A percentile compares a stretch with the other conserved stretches of the same genome.
Evolutionary conservation across 2,329 filamentous ascomycete species (phyloP).

Genomic region (Nigrograna mackinnonii): DNA sequence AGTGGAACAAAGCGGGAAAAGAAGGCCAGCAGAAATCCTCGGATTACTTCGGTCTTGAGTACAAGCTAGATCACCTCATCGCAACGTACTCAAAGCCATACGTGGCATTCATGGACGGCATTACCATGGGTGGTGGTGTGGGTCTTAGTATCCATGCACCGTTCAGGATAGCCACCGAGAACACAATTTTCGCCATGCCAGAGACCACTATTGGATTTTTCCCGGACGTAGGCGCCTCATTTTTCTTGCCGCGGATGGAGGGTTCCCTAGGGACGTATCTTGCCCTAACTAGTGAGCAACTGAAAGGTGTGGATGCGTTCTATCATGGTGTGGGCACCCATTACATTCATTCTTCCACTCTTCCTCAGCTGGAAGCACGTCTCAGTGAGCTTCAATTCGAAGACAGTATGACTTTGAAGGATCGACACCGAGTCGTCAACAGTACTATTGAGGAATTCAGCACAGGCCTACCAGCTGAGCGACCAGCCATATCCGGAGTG

Average conservation of each 20-base stretch:
- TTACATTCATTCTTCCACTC: slow-evolving; percentile 88
- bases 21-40: slow-evolving; percentile 75
- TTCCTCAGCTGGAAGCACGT: slow-evolving; percentile 80
- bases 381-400: slow-evolving; percentile 87
- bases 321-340: slow-evolving; percentile 94
- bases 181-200: slow-evolving; percentile 96
- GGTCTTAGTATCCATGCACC: slow-evolving; percentile 93
- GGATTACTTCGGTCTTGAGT: slow-evolving; percentile 93
- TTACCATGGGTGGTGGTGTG: slow-evolving; percentile 98
- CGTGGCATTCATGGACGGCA: slow-evolving; percentile 93
- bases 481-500: slow-evolving; percentile 61
- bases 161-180: slow-evolving; percentile 94
- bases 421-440: slow-evolving; percentile 75
- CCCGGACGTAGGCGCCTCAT: slow-evolving; percentile 94
- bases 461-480: slow-evolving; percentile 74
- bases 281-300: slow-evolving; percentile 82
- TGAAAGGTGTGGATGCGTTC: slow-evolving; percentile 83
- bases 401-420: slow-evolving; percentile 68
- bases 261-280: slow-evolving; percentile 89
- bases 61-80: slow-evolving; percentile 93
- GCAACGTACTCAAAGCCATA: slow-evolving; percentile 93
- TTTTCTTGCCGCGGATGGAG: slow-evolving; percentile 90
- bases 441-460: slow-evolving; percentile 89
- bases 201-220: slow-evolving; percentile 99
- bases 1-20: slow-evolving; percentile 68